Conservation (phyloP, 2,329 filamentous ascomycete genomes). For the Beauveria sp. region DNA sequence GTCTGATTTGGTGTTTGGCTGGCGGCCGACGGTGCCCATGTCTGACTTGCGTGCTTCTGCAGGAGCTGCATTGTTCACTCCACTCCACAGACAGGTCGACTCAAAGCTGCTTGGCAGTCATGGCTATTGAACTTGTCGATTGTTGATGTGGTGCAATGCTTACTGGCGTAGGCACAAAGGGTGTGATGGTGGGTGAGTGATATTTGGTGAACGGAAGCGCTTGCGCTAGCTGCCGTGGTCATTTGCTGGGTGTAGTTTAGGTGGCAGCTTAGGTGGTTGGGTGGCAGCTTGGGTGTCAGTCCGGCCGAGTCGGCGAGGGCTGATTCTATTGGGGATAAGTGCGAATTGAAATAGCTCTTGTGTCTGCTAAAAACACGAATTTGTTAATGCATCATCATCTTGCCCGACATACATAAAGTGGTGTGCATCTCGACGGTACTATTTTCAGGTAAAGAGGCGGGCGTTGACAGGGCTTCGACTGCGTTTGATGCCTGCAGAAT, state of each 20-base stretch:
- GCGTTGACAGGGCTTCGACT: neutral
- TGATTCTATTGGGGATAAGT: too few relatives aligned
- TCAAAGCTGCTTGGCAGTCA: too few relatives aligned
- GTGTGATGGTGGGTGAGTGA: neutral
- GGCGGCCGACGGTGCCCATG: neutral
- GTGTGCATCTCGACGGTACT: too few relatives aligned
- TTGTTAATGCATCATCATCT: too few relatives aligned
- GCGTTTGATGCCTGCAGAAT: neutral
- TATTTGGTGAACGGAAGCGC: conserved; percentile 7
- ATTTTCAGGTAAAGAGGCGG: too few relatives aligned
- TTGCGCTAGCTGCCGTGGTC: conserved; percentile 5
- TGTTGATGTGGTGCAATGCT: neutral
- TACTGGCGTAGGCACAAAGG: neutral
- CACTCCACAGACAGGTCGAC: neutral
- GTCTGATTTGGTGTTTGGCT: neutral
- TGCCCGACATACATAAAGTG: too few relatives aligned
- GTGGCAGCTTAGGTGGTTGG: neutral
- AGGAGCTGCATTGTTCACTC: neutral
- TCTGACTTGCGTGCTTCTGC: conserved; percentile 2
- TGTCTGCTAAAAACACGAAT: too few relatives aligned
- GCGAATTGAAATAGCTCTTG: too few relatives aligned
- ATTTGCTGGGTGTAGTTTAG: neutral
- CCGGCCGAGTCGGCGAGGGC: too few relatives aligned
- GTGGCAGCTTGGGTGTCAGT: neutral
- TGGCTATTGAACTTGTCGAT: neutral